Evolutionary conservation across 495 filamentous ascomycete genomes (phyloP).

Genomic region (Aspergillus wentii): DNA sequence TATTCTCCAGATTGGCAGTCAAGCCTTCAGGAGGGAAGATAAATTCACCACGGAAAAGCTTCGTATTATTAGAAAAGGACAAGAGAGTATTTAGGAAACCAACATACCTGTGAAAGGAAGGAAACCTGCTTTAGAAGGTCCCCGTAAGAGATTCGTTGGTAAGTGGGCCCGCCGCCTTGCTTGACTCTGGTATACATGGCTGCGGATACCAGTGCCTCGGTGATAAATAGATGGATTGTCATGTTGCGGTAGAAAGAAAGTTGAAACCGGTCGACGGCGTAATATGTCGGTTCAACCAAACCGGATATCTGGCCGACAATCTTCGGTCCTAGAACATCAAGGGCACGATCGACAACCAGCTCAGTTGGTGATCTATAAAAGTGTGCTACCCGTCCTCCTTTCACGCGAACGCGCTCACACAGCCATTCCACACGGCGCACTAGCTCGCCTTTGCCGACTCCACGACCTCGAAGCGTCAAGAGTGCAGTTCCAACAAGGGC

Average conservation of each 20-base stretch:
- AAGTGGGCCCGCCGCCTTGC: conserved; percentile 73
- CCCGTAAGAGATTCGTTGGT: conserved; percentile 71
- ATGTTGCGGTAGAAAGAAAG: conserved; percentile 97
- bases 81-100: background rate
- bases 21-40: conserved; percentile 90
- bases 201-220: conserved; percentile 80
- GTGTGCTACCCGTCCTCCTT: conserved; percentile 87
- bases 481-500: conserved; percentile 92
- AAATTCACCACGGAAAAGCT: conserved; percentile 92
- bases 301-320: conserved; percentile 76
- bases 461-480: conserved; percentile 84
- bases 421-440: conserved; percentile 89
- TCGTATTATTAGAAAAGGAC: conserved; percentile 17
- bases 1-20: conserved; percentile 69
- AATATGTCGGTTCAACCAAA: conserved; percentile 83
- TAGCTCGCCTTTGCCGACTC: conserved; percentile 82
- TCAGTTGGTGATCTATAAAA: conserved; percentile 76
- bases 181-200: conserved; percentile 89
- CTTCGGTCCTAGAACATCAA: conserved; percentile 85
- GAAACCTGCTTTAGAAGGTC: conserved; percentile 70
- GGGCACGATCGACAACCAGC: conserved; percentile 79
- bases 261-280: conserved; percentile 93
- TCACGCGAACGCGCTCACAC: conserved; percentile 70
- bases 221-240: conserved; percentile 97
- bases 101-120: conserved; percentile 70